These are phyloP conservation scores for Globisporangium abappressorium DNA, from an alignment of 352 stramenopile genomes.

Conservation along the genomic window DNA sequence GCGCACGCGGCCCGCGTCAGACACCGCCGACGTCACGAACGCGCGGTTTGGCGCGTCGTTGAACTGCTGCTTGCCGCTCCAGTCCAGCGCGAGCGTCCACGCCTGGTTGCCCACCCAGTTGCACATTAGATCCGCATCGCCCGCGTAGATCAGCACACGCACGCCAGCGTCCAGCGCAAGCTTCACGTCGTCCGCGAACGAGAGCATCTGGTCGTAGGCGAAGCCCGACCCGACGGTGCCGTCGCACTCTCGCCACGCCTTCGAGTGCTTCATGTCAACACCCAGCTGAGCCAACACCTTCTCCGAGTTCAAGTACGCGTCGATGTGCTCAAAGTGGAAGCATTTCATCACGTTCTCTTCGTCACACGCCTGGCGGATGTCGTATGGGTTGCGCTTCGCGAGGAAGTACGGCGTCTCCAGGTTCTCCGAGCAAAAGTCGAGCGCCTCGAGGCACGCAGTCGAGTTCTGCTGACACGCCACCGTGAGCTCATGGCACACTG, in stretches of 20 bases:
- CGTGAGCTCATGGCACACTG: conserved; percentile 56
- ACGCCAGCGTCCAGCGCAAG: conserved; percentile 76
- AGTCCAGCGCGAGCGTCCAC: conserved; percentile 92
- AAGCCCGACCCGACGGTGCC: conserved; percentile 91
- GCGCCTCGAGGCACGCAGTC: conserved; percentile 37
- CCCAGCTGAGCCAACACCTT: conserved; percentile 30
- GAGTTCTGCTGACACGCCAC: conserved; percentile 46
- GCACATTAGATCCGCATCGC: conserved; percentile 97
- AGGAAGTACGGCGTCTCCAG: conserved; percentile 48
- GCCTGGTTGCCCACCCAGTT: conserved; percentile 94
- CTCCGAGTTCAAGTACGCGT: conserved; percentile 68
- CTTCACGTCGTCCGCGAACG: conserved; percentile 87
- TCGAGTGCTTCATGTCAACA: conserved; percentile 42
- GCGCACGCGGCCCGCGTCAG: conserved; percentile 40
- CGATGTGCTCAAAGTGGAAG: conserved; percentile 67
- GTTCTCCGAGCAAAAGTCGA: conserved; percentile 55
- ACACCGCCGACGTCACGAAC: conserved; percentile 24
- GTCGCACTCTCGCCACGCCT: conserved; percentile 92
- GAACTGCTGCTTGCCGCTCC: conserved; percentile 88
- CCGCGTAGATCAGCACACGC: conserved; percentile 93
- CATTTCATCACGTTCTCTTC: conserved; percentile 58
- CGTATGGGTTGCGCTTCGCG: conserved; percentile 66
- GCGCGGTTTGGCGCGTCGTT: conserved; percentile 40
- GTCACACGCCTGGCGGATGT: conserved; percentile 58
- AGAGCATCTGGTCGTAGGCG: conserved; percentile 92